Evolutionary conservation across 768 basidiomycete species (phyloP), one percentile per base, ranked within the genome.

Genomic region (Melanogaster broomeanus): DNA sequence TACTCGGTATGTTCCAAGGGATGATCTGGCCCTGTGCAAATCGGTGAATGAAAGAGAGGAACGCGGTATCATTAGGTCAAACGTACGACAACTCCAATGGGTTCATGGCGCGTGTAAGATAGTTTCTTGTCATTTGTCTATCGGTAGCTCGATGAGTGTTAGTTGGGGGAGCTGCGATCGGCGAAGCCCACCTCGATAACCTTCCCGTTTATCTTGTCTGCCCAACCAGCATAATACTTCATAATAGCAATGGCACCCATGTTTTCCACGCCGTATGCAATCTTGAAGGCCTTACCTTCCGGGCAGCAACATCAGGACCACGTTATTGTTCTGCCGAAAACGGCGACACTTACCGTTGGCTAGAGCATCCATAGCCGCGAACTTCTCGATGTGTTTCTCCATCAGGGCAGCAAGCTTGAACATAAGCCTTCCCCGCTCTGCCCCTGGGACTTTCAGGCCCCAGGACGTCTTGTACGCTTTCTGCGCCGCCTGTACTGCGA

Each of bases 161-260:
- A 2, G 9, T n/a, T 19, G n/a, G 7, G 19, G 35, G 24, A 8
- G 30, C 40, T 19, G 30, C 11, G 18, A 16, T 31, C 25, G 21
- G 39, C 30, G 44, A 10, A 19, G 21, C 24, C 12, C 21, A 13
- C 40, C 19, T 13, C 21, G 40, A 12, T 12, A 10, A 41, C 21
- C 12, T 21, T 27, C 25, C 87, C 89, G n/a, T 79, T 74, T 48
- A 85, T 71, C 72, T 93, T 93, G 73, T 92, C 90, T 13, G 90
- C 88, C 83, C 87, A 88, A 18, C 91, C 93, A 30, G 83, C 88
- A 64, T 87, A 95, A 72, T 93, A 93, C 37, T 80, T 74, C 57
- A 90, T 67, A 27, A 74, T 67, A 0, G 63, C 57, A 4, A 87
- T 60, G 55, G 87, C 87, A 2, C 25, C 25, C 8, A 4, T 27